phyloP scores from a whole-genome alignment of 2,329 filamentous ascomycete genomes.

The Volutella citrinella region DNA sequence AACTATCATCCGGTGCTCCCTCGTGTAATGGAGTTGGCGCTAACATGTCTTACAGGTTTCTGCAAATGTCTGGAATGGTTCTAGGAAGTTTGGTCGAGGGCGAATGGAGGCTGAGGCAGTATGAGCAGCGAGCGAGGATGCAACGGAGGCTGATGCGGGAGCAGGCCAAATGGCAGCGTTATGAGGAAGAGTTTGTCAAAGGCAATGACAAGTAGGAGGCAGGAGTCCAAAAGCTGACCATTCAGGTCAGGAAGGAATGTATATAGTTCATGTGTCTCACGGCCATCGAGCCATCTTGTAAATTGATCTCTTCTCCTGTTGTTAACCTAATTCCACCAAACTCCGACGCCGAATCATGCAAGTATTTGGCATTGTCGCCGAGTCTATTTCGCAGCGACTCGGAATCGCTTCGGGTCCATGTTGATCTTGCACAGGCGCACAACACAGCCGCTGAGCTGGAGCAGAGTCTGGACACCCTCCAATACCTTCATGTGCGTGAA shows the following conservation, averaged over 20 bases:
- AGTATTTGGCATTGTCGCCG: slow-evolving; percentile 6
- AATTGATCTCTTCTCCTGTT: too few species aligned
- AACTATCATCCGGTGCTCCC: background rate
- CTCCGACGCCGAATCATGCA: slow-evolving; percentile 34
- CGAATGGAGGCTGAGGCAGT: slow-evolving; percentile 63
- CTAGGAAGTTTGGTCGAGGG: slow-evolving; percentile 74
- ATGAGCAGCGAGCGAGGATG: slow-evolving; percentile 63
- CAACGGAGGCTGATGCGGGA: slow-evolving; percentile 63
- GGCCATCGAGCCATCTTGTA: slow-evolving; percentile 12
- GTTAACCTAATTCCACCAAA: too few species aligned
- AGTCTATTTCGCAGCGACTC: slow-evolving; percentile 34
- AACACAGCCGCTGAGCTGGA: slow-evolving; percentile 91
- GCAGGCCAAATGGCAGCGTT: slow-evolving; percentile 65
- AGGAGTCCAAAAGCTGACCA: background rate
- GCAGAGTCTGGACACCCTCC: slow-evolving; percentile 92
- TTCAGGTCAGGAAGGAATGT: background rate
- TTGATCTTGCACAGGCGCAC: slow-evolving; percentile 91
- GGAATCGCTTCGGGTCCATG: slow-evolving; percentile 87
- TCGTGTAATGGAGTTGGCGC: slow-evolving; percentile 6
- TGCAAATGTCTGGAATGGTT: slow-evolving; percentile 87
- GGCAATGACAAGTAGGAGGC: slow-evolving; percentile 38
- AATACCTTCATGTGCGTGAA: slow-evolving; percentile 99
- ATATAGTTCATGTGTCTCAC: too few species aligned
- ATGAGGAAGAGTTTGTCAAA: slow-evolving; percentile 58
- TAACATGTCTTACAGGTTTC: slow-evolving; percentile 52